Evolutionary conservation across 805 yeast genomes (phyloP).

Genomic region (Teunomyces cretensis): DNA sequence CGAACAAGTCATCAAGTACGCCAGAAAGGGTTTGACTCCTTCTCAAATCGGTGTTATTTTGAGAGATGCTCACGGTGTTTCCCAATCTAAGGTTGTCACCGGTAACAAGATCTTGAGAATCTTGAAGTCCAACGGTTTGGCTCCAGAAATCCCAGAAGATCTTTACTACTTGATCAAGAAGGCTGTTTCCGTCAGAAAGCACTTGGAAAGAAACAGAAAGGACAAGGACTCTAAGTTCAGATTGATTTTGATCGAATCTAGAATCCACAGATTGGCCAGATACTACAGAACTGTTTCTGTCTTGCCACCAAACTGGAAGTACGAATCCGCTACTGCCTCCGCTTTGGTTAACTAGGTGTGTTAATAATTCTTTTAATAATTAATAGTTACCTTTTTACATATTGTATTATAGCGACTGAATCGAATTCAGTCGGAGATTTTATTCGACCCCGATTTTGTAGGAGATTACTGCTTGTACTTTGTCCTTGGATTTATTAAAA

Average conservation of each 20-base stretch:
- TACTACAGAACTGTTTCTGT: slow-evolving; percentile 99
- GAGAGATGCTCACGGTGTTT: slow-evolving; percentile 99
- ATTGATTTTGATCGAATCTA: slow-evolving; percentile 98
- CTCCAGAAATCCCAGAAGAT: slow-evolving; percentile 99
- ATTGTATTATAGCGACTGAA: slow-evolving; percentile 4
- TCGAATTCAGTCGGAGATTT: not conserved
- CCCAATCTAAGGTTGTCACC: slow-evolving; percentile 95
- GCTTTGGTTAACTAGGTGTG: slow-evolving; percentile 92
- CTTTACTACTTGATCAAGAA: slow-evolving; percentile 98
- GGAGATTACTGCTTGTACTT: no score
- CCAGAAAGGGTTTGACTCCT: slow-evolving; percentile 99
- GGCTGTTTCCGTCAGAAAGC: slow-evolving; percentile 99
- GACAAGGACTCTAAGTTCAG: slow-evolving; percentile 99
- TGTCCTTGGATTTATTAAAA: no score
- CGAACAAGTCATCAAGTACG: slow-evolving; percentile 98
- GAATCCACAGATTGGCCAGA: slow-evolving; percentile 99
- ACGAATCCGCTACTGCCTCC: slow-evolving; percentile 99
- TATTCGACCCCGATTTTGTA: not conserved
- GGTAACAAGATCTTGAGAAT: slow-evolving; percentile 99
- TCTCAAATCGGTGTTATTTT: slow-evolving; percentile 99
- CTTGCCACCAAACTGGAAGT: slow-evolving; percentile 99
- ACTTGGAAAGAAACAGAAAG: slow-evolving; percentile 99
- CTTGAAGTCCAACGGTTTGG: slow-evolving; percentile 98
- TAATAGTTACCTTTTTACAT: slow-evolving; percentile 2
- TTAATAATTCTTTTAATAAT: slow-evolving; percentile 10